Conservation (phyloP, 768 basidiomycete genomes). For the Suillus subluteus region DNA sequence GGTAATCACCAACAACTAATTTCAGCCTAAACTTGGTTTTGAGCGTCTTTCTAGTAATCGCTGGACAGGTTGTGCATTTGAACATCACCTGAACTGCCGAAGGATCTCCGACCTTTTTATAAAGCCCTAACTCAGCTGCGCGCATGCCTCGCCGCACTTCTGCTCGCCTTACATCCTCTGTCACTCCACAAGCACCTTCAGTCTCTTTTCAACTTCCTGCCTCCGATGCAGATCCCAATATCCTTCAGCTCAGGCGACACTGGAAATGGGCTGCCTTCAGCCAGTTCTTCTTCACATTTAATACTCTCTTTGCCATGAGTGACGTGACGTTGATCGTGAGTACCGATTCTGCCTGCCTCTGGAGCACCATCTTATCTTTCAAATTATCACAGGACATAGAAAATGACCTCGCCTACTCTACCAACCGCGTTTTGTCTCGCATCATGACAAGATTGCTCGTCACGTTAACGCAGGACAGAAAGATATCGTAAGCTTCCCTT, state of each 20-base stretch:
- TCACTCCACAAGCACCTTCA: constrained; percentile 32
- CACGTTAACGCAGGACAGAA: constrained; percentile 79
- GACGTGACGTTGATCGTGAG: constrained; percentile 71
- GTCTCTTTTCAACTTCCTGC: constrained; percentile 30
- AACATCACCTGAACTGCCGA: constrained; percentile 24
- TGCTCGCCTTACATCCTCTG: constrained; percentile 37
- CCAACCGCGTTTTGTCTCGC: constrained; percentile 64
- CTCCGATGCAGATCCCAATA: constrained; percentile 39
- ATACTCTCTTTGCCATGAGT: constrained; percentile 67
- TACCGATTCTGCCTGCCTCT: constrained; percentile 16
- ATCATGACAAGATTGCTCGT: constrained; percentile 76
- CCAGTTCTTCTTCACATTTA: constrained; percentile 90
- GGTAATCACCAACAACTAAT: constrained; percentile 4
- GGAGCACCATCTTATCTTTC: constrained; percentile 14
- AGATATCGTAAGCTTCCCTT: constrained; percentile 61
- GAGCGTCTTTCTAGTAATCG: constrained; percentile 1
- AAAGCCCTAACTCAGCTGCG: constrained; percentile 38
- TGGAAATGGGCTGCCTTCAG: constrained; percentile 95
- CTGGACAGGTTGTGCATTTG: constrained; percentile 5
- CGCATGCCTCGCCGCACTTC: constrained; percentile 63
- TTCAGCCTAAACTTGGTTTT: neutral
- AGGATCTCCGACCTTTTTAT: constrained; percentile 43
- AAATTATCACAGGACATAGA: constrained; percentile 66
- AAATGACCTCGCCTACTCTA: constrained; percentile 67
- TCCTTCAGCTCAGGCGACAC: constrained; percentile 66